Evolutionary conservation across 768 basidiomycete genomes (phyloP), one percentile per base, ranked within the genome.

Genomic region (Epithele typhae): DNA sequence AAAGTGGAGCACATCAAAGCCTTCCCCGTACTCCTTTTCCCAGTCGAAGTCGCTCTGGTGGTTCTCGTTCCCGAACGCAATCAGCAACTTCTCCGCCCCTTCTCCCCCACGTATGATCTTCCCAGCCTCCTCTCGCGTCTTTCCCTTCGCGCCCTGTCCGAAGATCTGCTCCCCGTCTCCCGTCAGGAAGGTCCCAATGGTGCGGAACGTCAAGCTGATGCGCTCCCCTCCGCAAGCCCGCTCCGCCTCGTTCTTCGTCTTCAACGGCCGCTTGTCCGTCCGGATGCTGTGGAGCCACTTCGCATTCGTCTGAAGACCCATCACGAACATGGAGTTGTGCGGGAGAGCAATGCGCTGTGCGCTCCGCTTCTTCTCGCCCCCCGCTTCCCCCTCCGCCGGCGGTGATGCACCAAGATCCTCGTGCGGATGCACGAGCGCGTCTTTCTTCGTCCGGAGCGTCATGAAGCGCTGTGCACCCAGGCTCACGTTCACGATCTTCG

Each of bases 321-420:
- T 70, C 48, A 88, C 81, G 61, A 92, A 90, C 75, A 90, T 81
- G 4, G 86, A 88, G 61, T 87, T 89, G 56, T 90, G 81, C 0
- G 85, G 85, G 0, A 92, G 77, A 0, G 82, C 79, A 17, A 91
- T 75, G 49, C 80, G 80, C 60, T 87, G 85, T 0, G 57, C 43
- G 25, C 32, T 51, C 19, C 64, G 52, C 6, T 49, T 47, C 22
- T 15, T 40, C 9, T n/a, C 32, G 25, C 27, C 10, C 7, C n/a
- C 15, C 10, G 7, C 33, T 14, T 36, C 35, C 6, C 18, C 37
- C 37, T 25, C 7, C n/a, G 17, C 21, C 22, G 17, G 17, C 6
- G 35, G 7, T 3, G 50, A 30, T 9, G 6, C 45, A 14, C 6
- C 18, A 11, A 8, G 14, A 14, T 17, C 45, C 7, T 17, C 37